These are phyloP conservation scores for Tothia fuscella DNA, from an alignment of 2,329 filamentous ascomycete genomes.

Conservation along the genomic window DNA sequence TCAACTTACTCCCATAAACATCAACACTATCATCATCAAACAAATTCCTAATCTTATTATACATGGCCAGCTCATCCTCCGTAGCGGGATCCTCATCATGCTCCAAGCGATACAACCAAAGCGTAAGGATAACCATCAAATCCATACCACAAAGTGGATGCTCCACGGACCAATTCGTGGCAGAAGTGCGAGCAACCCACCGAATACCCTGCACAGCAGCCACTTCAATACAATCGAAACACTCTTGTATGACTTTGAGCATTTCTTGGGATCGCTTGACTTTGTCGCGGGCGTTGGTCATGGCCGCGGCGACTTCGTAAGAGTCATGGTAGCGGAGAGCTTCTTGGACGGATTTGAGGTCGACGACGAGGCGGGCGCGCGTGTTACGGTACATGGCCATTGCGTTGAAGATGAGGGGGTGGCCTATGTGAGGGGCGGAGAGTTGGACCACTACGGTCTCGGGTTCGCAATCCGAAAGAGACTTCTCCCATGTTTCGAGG, in stretches of 20 bases:
- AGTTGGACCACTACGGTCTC: conserved; percentile 80
- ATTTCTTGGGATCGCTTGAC: conserved; percentile 94
- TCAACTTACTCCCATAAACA: conserved; percentile 69
- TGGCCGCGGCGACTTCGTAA: conserved; percentile 91
- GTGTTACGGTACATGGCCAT: conserved; percentile 96
- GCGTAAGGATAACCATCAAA: conserved; percentile 90
- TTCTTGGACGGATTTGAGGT: conserved; percentile 91
- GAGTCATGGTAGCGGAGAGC: conserved; percentile 93
- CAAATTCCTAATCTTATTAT: conserved; percentile 79
- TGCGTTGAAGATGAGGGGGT: conserved; percentile 94
- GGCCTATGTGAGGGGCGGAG: conserved; percentile 88
- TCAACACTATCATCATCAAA: conserved; percentile 87
- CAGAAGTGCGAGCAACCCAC: conserved; percentile 95
- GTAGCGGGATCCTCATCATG: conserved; percentile 89
- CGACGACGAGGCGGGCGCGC: conserved; percentile 80
- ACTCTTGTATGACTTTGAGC: conserved; percentile 97
- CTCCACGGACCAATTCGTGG: conserved; percentile 98
- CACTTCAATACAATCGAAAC: conserved; percentile 95
- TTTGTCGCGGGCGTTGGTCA: conserved; percentile 87
- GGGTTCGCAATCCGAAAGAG: conserved; percentile 82
- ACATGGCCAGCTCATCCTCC: conserved; percentile 77
- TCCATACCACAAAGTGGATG: conserved; percentile 94
- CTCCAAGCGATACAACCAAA: conserved; percentile 98
- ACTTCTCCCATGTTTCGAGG: conserved; percentile 98
- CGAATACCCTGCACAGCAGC: conserved; percentile 88